Conservation (phyloP, 75 land plant genomes). For the Azolla pinnata region DNA sequence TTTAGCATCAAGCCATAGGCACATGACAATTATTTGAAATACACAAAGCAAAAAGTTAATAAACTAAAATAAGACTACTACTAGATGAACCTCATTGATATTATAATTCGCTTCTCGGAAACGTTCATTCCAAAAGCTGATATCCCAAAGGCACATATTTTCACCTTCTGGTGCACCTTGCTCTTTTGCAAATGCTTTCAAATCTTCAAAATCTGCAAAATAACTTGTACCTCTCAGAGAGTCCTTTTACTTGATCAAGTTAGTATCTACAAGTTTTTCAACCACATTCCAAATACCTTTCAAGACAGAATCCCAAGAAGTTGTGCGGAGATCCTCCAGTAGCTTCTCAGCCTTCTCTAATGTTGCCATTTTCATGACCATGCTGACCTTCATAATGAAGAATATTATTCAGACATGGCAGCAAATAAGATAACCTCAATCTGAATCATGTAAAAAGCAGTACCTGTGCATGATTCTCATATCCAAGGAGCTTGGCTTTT, state of each 20-base stretch:
- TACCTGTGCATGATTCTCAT: constrained; percentile 81
- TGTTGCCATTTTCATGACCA: constrained; percentile 86
- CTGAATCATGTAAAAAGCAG: background rate
- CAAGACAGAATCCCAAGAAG: constrained; percentile 64
- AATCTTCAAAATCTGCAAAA: constrained; percentile 69
- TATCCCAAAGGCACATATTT: constrained; percentile 64
- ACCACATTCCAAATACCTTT: constrained; percentile 55
- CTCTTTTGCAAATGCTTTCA: constrained; percentile 44
- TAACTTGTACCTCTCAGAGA: background rate
- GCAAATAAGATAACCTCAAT: too few species aligned
- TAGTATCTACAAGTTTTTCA: background rate
- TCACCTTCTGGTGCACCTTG: constrained; percentile 62
- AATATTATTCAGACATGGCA: too few species aligned
- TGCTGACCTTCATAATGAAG: constrained; percentile 58
- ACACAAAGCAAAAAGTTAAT: too few species aligned
- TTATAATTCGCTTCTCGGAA: constrained; percentile 75
- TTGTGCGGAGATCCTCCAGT: constrained; percentile 63
- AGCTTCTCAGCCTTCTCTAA: constrained; percentile 70
- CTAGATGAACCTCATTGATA: constrained; percentile 80
- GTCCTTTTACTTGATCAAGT: background rate
- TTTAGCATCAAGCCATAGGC: too few species aligned
- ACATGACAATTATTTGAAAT: too few species aligned
- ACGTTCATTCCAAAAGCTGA: constrained; percentile 82
- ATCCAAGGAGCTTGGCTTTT: constrained; percentile 72
- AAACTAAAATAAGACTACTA: too few species aligned